Evolutionary conservation across 2,329 filamentous ascomycete species (phyloP).

Genomic region (Cladosporium sp.): DNA sequence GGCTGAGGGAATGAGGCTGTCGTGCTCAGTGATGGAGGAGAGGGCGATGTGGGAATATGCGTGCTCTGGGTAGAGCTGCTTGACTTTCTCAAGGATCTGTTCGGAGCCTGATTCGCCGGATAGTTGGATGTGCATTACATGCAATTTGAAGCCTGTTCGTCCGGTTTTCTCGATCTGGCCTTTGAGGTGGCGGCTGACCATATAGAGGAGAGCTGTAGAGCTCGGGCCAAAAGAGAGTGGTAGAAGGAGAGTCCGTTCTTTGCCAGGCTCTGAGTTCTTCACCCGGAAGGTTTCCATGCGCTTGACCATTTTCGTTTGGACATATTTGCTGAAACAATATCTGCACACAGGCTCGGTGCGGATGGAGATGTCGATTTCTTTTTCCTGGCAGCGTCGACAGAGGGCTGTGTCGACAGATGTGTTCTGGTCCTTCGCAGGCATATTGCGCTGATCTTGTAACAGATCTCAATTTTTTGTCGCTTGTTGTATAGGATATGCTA

Average conservation of each 20-base stretch:
- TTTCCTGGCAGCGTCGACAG: conserved; percentile 59
- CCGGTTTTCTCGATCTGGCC: conserved; percentile 65
- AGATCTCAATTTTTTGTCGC: neutral
- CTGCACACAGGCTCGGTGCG: conserved; percentile 62
- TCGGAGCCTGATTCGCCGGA: conserved; percentile 44
- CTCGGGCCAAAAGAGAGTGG: conserved; percentile 82
- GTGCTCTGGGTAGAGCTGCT: conserved; percentile 64
- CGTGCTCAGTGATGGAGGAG: conserved; percentile 1
- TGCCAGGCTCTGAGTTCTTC: conserved; percentile 43
- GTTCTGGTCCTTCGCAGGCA: neutral
- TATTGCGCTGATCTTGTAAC: neutral
- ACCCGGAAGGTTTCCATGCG: conserved; percentile 68
- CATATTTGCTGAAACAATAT: conserved; percentile 76
- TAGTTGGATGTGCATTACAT: conserved; percentile 48
- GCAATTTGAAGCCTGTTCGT: conserved; percentile 66
- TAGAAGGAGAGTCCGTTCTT: conserved; percentile 63
- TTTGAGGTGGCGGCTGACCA: conserved; percentile 69
- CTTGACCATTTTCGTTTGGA: conserved; percentile 76
- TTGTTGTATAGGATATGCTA: neutral
- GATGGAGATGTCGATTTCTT: conserved; percentile 54
- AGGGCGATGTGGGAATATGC: conserved; percentile 53
- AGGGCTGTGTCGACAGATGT: conserved; percentile 30
- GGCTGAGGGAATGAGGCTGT: conserved; percentile 1
- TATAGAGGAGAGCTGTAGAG: conserved; percentile 73
- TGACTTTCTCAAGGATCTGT: conserved; percentile 48